Evolutionary conservation across 352 stramenopile species (phyloP), one percentile per base, ranked within the genome.

Genomic region (Peronospora belbahrii): DNA sequence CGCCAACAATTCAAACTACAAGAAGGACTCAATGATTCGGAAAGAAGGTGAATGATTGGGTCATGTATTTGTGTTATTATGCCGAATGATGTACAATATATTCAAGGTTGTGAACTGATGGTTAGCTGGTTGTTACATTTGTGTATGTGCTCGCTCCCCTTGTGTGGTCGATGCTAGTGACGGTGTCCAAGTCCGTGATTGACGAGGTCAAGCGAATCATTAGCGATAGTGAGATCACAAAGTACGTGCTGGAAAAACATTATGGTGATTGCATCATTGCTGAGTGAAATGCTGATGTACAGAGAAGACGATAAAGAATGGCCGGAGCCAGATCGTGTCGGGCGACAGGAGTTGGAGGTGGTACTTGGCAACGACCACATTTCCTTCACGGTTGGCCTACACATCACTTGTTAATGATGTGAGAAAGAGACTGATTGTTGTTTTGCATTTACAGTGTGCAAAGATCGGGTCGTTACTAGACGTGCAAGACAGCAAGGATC

Each of bases 1-100:
- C 56, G 92, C 92, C 22, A 99, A 99, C 73, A 98, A 98, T 69
- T 97, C 88, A 31, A 98, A 97, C 74, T 98, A 98, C 70, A 97
- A 97, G 68, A 95, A 97, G 51, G 94, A 97, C 59, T 90, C 83
- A 6, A 97, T 98, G 75, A 98, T 99, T 64, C 78, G 91, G 27
- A 97, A 98, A 77, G 90, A 98, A 87, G 82, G 87, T 96, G 11
- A 19, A 27, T 49, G 5, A 0, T 1, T 42, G 20, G 13, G n/a
- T n/a, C n/a, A n/a, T 4, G 13, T 27, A 20, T 22, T 18, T 46
- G 4, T 33, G 11, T 11, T 15, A 11, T 33, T 3, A 6, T 22
- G 42, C 49, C 7, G 33, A 45, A 46, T n/a, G 25, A n/a, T n/a
- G n/a, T n/a, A n/a, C n/a, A n/a, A n/a, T n/a, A n/a, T n/a, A n/a